A percentile compares a stretch with the other conserved stretches of the same genome.
Conservation (phyloP, 1,284 basidiomycete species). For the Chalciporus sp. region DNA sequence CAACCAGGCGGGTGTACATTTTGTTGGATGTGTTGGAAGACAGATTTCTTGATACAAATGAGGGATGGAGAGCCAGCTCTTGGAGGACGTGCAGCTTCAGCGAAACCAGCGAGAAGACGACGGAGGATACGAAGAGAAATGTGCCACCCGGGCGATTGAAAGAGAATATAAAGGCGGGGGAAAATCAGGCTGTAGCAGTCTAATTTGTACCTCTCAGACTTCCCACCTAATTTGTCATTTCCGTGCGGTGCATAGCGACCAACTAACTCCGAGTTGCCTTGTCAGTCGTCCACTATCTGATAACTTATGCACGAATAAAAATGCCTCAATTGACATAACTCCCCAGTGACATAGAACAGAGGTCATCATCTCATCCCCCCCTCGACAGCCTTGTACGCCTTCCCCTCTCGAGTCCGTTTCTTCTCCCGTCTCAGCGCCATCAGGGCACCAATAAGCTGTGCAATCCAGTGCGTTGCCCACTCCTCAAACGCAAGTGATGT, state of each 20-base stretch:
- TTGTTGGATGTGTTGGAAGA: neutral
- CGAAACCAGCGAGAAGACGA: conserved; percentile 2
- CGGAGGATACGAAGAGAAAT: neutral
- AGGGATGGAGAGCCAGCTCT: conserved; percentile 37
- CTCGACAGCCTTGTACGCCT: conserved; percentile 75
- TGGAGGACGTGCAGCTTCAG: neutral
- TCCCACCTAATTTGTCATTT: neutral
- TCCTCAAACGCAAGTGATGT: conserved; percentile 81
- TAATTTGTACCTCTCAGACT: too few relatives aligned
- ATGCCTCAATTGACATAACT: conserved; percentile 3
- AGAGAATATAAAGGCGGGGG: neutral
- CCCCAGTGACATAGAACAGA: neutral
- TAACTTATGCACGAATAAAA: conserved; percentile 13
- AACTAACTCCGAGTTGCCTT: too few relatives aligned
- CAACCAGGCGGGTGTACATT: conserved; percentile 24
- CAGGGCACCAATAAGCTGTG: conserved; percentile 53
- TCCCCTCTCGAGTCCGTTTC: conserved; percentile 57
- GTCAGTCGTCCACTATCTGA: too few relatives aligned
- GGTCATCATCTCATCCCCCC: conserved; percentile 52
- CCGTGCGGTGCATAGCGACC: conserved; percentile 3
- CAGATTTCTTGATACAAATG: neutral
- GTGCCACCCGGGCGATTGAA: neutral
- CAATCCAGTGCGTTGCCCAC: conserved; percentile 69
- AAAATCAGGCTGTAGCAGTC: neutral
- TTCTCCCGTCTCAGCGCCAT: conserved; percentile 46